Percentiles rank a stretch among this genome's conserved stretches.
These are phyloP conservation scores for Saururus chinensis DNA, from an alignment of 164 flowering plant species.

Conservation along the genomic window DNA sequence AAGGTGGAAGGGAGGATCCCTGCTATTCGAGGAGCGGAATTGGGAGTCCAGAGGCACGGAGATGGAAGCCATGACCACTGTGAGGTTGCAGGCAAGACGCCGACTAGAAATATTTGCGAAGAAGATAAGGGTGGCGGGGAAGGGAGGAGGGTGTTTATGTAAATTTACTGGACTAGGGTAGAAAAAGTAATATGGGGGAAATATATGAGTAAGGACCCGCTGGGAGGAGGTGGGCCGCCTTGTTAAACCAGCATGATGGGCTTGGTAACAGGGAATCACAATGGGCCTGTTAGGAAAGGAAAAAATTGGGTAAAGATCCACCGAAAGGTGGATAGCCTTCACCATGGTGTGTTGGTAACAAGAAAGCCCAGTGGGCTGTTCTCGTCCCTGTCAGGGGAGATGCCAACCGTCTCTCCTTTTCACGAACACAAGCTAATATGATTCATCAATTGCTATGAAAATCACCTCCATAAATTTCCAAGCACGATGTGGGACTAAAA, in stretches of 20 bases:
- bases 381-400: constrained; percentile 9
- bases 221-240: too few species aligned
- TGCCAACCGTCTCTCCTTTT: constrained; percentile 7
- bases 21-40: constrained; percentile 21
- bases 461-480: too few species aligned
- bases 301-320: constrained; percentile 2
- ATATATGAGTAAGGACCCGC: too few species aligned
- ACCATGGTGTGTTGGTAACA: constrained; percentile 1
- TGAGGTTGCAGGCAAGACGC: neutral
- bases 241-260: neutral
- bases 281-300: neutral
- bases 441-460: too few species aligned
- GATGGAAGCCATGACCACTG: neutral
- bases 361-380: constrained; percentile 7
- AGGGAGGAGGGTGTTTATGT: neutral
- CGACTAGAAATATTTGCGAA: neutral
- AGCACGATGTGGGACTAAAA: too few species aligned
- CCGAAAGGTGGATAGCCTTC: constrained; percentile 3
- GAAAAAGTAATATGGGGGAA: too few species aligned
- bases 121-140: neutral
- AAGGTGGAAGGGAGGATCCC: constrained; percentile 18
- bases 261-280: neutral
- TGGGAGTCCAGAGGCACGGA: constrained; percentile 6
- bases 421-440: neutral
- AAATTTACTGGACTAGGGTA: neutral